Evolutionary conservation across 345 rosid species (phyloP).

Genomic region (Arabidopsis suecica): DNA sequence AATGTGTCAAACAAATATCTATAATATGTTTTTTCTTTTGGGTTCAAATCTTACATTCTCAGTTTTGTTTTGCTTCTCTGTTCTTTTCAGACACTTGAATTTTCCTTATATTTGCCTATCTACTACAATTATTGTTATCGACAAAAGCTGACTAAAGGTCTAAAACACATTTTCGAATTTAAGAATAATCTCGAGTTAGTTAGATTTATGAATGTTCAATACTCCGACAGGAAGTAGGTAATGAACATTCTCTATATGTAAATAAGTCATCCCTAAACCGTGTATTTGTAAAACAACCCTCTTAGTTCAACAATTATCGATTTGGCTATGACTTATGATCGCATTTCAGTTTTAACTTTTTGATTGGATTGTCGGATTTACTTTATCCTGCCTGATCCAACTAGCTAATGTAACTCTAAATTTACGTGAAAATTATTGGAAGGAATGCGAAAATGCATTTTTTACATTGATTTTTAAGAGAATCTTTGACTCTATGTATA

Average conservation of each 20-base stretch:
- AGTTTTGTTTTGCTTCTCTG: constrained; percentile 33
- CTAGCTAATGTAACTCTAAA: constrained; percentile 1
- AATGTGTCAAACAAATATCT: background rate
- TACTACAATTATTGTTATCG: constrained; percentile 4
- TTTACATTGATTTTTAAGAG: constrained; percentile 5
- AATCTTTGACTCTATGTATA: constrained; percentile 39
- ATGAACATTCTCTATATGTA: background rate
- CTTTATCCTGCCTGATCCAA: background rate
- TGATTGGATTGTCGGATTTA: background rate
- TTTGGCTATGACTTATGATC: background rate
- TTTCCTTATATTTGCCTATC: constrained; percentile 21
- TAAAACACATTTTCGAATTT: background rate
- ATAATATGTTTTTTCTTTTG: background rate
- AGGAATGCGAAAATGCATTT: constrained; percentile 15
- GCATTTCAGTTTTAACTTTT: background rate
- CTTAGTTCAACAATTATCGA: background rate
- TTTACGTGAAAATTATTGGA: constrained; percentile 11
- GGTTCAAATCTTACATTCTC: background rate
- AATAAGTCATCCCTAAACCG: background rate
- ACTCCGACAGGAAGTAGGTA: background rate
- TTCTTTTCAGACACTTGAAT: constrained; percentile 17
- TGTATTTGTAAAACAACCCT: background rate
- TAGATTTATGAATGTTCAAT: background rate
- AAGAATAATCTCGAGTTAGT: too few relatives aligned
- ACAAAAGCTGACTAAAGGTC: background rate